These are phyloP conservation scores for Syncephalastrum racemosum DNA, from an alignment of 371 early-diverging fungal species.

Conservation along the genomic window DNA sequence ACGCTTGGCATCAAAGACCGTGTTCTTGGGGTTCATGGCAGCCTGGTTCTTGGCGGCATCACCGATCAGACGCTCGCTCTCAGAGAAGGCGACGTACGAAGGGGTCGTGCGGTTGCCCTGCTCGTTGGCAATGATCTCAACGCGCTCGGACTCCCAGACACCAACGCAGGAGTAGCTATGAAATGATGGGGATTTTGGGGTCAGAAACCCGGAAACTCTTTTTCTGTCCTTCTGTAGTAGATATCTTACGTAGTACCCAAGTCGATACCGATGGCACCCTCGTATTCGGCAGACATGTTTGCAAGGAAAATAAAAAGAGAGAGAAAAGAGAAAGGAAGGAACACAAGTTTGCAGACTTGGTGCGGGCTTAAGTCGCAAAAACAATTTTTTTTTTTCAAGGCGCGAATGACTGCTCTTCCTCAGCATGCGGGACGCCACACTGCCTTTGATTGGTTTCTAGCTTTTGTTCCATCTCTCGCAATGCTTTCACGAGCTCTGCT, in stretches of 20 bases:
- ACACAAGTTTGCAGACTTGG: too few species aligned
- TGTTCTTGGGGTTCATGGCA: constrained; percentile 80
- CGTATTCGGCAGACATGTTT: constrained; percentile 66
- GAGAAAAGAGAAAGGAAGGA: constrained; percentile 12
- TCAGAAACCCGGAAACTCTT: neutral
- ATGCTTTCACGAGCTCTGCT: constrained; percentile 1
- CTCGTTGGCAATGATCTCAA: constrained; percentile 97
- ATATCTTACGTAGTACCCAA: constrained; percentile 98
- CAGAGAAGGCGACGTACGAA: constrained; percentile 93
- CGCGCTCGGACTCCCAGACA: constrained; percentile 95
- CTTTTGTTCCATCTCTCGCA: constrained; percentile 6
- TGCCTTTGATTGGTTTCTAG: neutral
- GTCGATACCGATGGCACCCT: constrained; percentile 89
- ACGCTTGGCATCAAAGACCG: constrained; percentile 96
- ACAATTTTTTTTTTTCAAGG: too few species aligned
- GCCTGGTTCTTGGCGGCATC: constrained; percentile 94
- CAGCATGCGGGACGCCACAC: too few species aligned
- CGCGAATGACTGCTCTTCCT: too few species aligned
- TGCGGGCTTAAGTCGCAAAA: too few species aligned
- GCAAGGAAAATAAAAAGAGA: constrained; percentile 22
- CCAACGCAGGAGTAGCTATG: constrained; percentile 98
- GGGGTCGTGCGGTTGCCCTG: constrained; percentile 97
- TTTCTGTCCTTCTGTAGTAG: neutral
- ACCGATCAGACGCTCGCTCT: constrained; percentile 90
- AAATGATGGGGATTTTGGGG: constrained; percentile 44